Conservation (phyloP, 768 basidiomycete species). For the Pleurotus giganteus region DNA sequence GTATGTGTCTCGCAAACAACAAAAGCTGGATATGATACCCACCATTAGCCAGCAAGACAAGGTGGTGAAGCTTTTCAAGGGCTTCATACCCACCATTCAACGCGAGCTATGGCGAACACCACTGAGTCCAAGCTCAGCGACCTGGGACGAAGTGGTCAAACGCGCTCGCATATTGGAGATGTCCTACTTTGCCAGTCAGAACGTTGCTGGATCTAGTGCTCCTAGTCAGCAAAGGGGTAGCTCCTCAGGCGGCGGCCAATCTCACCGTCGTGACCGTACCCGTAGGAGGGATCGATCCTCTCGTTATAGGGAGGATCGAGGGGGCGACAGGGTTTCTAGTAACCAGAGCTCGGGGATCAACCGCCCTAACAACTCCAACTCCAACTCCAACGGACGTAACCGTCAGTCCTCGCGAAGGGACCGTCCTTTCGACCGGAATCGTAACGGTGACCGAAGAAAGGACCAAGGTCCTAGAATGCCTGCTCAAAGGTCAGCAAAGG, state of each 20-base stretch:
- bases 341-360: not conserved
- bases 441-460: not conserved
- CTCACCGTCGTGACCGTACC: no score
- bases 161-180: conserved; percentile 31
- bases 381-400: no score
- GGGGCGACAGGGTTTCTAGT: not conserved
- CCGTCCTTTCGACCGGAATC: not conserved
- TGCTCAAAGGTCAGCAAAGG: not conserved
- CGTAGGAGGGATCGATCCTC: not conserved
- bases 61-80: conserved; percentile 32
- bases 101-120: conserved; percentile 23
- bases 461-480: not conserved
- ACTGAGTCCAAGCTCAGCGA: conserved; percentile 21
- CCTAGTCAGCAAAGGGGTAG: not conserved
- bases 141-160: conserved; percentile 21
- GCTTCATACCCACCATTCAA: conserved; percentile 23
- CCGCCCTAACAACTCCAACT: not conserved
- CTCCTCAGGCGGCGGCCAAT: not conserved
- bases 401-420: not conserved
- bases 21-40: conserved; percentile 30
- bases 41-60: conserved; percentile 21
- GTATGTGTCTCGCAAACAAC: conserved; percentile 31
- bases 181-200: not conserved
- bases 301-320: not conserved
- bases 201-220: not conserved